Base-by-base conservation (phyloP, 306 rosid species). In the Cercis canadensis region DNA sequence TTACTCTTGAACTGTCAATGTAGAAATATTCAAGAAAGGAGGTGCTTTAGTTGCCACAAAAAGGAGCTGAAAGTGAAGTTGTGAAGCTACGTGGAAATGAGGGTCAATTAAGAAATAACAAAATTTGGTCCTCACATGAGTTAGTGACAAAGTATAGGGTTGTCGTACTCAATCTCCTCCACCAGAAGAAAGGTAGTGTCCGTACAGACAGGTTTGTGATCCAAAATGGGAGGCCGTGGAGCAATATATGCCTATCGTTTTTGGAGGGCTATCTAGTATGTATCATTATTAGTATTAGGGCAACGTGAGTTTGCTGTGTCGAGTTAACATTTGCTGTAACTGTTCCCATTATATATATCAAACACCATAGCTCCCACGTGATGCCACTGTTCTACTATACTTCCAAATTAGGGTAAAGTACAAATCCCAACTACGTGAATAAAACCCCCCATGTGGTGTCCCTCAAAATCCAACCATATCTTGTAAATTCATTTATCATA, bases 391-490 rank as follows among this genome's bases (percentile, higher is more conserved):
- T 34, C 68, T 47, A 34, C 58, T 67, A 36, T 51, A 39, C 45
- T 52, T 66, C 60, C 77, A 51, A 69, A 57, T 49, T 40, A 57
- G 34, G 57, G 52, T 52, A 52, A 53, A 32, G 14, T 60, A 67
- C 79, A 36, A 50, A 64, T 47, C n/a, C 21, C 53, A 17, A 13
- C 47, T 17, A n/a, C 49, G 11, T 39, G 3, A 24, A 17, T 33
- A 2, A 69, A 41, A 31, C 5, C 50, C 41, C 74, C 69, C 29
- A 24, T 46, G 49, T 62, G 52, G n/a, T 76, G 82, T 64, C 73
- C 79, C 69, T 68, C 62, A 6, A 53, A 65, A 72, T 62, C 85
- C 75, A 33, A 72, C 57, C 74, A 47, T 65, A 59, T 80, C 60
- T 19, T 69, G 3, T 36, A 31, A 43, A 8, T 40, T 4, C 16